Percentiles rank a stretch among this genome's conserved stretches.
Conservation (phyloP, 306 rosid species). For the Lotus japonicus region DNA sequence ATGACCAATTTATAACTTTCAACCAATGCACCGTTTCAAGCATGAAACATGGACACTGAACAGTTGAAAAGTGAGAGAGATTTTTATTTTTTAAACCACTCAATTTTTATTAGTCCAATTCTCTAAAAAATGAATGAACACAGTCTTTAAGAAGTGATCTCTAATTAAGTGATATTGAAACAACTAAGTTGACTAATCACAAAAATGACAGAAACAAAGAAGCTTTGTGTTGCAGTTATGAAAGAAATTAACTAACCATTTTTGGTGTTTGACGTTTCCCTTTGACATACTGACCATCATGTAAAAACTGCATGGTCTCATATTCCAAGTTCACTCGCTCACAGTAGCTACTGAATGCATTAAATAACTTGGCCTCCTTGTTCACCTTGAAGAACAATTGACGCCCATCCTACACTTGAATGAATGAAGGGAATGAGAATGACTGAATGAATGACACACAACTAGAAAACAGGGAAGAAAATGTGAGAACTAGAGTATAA, state of each 20-base stretch:
- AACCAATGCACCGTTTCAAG: background rate
- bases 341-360: background rate
- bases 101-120: background rate
- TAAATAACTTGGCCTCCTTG: rapidly evolving
- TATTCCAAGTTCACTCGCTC: background rate
- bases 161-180: too few species aligned
- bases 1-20: too few species aligned
- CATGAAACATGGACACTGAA: background rate
- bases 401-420: slow-evolving; percentile 19
- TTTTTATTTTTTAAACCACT: background rate
- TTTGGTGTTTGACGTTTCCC: background rate
- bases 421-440: background rate
- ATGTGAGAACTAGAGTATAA: background rate
- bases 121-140: background rate
- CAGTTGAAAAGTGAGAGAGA: too few species aligned
- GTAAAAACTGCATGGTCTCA: background rate
- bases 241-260: slow-evolving; percentile 7
- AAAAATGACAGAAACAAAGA: background rate
- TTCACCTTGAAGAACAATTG: slow-evolving; percentile 1
- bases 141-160: background rate
- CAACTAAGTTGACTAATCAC: background rate
- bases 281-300: background rate
- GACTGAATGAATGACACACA: too few species aligned
- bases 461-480: background rate
- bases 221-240: background rate